phyloP scores from a whole-genome alignment of 1,284 basidiomycete genomes.

The Athelia sp. region DNA sequence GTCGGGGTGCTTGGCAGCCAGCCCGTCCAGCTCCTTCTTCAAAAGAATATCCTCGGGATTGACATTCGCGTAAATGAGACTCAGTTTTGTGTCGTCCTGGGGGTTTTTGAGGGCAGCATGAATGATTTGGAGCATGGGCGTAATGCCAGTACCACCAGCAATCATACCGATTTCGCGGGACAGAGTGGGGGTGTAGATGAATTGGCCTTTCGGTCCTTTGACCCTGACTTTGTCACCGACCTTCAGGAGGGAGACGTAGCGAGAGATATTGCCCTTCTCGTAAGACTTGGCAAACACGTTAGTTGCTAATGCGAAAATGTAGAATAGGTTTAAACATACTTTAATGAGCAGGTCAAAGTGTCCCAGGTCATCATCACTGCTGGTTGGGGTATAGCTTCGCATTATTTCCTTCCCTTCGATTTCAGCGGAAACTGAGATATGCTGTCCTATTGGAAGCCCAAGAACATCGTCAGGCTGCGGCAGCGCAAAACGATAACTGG shows the following conservation, averaged over 20 bases:
- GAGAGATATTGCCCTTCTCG: slow-evolving; percentile 95
- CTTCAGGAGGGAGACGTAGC: slow-evolving; percentile 75
- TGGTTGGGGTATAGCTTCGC: slow-evolving; percentile 94
- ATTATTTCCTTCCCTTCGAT: slow-evolving; percentile 89
- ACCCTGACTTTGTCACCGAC: slow-evolving; percentile 84
- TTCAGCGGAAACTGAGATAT: slow-evolving; percentile 88
- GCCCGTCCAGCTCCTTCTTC: slow-evolving; percentile 79
- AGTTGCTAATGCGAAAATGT: neutral
- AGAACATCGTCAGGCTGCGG: slow-evolving; percentile 72
- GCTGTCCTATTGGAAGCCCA: slow-evolving; percentile 94
- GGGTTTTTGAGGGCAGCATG: slow-evolving; percentile 85
- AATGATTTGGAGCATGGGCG: slow-evolving; percentile 98
- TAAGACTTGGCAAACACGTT: slow-evolving; percentile 61
- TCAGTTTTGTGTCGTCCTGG: slow-evolving; percentile 75
- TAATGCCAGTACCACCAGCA: slow-evolving; percentile 94
- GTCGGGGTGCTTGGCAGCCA: slow-evolving; percentile 61
- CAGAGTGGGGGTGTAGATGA: slow-evolving; percentile 70
- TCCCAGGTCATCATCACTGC: slow-evolving; percentile 87
- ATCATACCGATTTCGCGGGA: slow-evolving; percentile 89
- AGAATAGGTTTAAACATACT: slow-evolving; percentile 37
- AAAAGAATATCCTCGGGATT: slow-evolving; percentile 85
- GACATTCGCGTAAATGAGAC: slow-evolving; percentile 96
- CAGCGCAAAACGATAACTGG: slow-evolving; percentile 88
- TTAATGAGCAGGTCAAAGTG: slow-evolving; percentile 97
- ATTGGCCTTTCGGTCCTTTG: slow-evolving; percentile 96